Percentiles rank a stretch among this genome's conserved stretches.
These are phyloP conservation scores for Solanum aculeatissimum DNA, from an alignment of 305 asterid genomes.

Conservation along the genomic window DNA sequence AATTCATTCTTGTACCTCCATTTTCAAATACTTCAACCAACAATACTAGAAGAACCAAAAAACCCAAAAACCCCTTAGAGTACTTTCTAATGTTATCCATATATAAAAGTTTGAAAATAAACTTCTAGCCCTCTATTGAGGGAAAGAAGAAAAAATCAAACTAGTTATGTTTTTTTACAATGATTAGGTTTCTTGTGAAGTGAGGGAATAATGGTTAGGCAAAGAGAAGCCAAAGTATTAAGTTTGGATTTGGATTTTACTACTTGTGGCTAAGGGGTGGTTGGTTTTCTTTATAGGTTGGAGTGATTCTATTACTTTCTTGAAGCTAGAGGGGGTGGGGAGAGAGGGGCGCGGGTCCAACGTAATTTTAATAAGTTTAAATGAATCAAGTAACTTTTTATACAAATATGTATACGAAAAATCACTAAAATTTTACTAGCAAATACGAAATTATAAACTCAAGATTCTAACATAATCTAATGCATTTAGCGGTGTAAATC, in stretches of 20 bases:
- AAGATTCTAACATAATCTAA: not conserved
- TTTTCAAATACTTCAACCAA: constrained; percentile 8
- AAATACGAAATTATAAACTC: not conserved
- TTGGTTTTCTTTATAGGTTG: constrained; percentile 44
- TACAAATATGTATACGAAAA: not conserved
- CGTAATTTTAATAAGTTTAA: not conserved
- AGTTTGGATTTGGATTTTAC: constrained; percentile 1
- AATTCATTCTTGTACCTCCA: not conserved
- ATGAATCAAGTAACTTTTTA: not conserved
- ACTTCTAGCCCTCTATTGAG: not conserved
- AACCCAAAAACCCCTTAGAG: constrained; percentile 11
- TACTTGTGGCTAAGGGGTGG: constrained; percentile 26
- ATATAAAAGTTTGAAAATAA: not conserved
- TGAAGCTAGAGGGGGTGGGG: constrained; percentile 21
- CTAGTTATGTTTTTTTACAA: not conserved
- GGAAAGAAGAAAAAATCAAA: not conserved
- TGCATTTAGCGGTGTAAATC: not conserved
- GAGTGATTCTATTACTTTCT: constrained; percentile 39
- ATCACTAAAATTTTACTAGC: not conserved
- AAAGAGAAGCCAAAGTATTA: not conserved
- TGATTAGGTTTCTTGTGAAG: not conserved
- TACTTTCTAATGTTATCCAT: constrained; percentile 7
- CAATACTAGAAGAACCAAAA: constrained; percentile 16
- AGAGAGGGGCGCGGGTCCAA: accelerated
- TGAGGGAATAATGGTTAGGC: not conserved